phyloP scores from a whole-genome alignment of 2,329 filamentous ascomycete species.

The Ascochyta lentis region DNA sequence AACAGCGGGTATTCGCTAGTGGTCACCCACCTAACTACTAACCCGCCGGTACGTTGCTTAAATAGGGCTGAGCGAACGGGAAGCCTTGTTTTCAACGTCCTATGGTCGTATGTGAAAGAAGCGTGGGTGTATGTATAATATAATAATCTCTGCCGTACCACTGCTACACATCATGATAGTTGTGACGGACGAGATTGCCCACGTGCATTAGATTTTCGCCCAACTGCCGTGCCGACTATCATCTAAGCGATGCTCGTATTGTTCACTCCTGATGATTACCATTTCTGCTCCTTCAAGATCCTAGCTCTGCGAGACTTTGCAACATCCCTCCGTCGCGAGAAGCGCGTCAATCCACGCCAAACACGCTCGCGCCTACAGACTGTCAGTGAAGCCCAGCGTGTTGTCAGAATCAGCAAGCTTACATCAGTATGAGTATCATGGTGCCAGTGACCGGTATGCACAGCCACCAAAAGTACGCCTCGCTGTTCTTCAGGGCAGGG shows the following conservation, averaged over 20 bases:
- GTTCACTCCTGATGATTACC: background rate
- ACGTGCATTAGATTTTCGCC: no score
- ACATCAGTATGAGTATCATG: conserved; percentile 35
- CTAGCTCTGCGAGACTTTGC: conserved; percentile 2
- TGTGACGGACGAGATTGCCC: no score
- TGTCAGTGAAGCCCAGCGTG: background rate
- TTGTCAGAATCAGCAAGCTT: background rate
- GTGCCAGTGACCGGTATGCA: conserved; percentile 49
- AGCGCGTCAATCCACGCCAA: conserved; percentile 10
- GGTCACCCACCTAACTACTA: background rate
- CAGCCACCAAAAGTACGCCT: conserved; percentile 57
- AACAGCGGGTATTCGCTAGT: background rate
- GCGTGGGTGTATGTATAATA: no score
- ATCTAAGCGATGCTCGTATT: no score
- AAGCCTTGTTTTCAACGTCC: background rate
- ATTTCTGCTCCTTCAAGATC: conserved; percentile 1
- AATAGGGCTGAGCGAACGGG: background rate
- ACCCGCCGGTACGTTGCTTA: background rate
- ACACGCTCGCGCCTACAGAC: conserved; percentile 6
- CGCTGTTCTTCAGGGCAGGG: conserved; percentile 56
- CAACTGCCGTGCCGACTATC: no score
- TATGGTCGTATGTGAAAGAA: background rate
- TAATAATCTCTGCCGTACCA: no score
- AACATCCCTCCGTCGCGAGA: conserved; percentile 5
- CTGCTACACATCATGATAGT: no score